Evolutionary conservation across 805 yeast genomes (phyloP), one percentile per base, ranked within the genome.

Genomic region (Barnettozyma botsteinii): DNA sequence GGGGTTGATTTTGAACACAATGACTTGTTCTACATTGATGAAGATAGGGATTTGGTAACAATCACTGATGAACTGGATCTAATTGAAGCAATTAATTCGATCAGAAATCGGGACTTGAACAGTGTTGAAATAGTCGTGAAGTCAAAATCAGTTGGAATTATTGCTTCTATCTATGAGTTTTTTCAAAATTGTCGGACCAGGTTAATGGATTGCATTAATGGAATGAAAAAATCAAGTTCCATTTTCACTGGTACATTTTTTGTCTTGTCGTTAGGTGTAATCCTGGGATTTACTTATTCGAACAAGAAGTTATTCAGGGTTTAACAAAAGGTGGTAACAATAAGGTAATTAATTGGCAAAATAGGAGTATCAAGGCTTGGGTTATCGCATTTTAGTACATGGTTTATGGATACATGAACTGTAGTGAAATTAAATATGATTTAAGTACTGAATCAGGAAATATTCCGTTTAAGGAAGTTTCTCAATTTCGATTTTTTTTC

Each of bases 21-120:
- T 40, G 64, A 63, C 17, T 38, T 68, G 10, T 58, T 65, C 24
- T 69, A 66, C 41, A 47, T 57, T 13, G 72, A 69, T 38, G 65
- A 63, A 24, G 72, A 65, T 21, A 58, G 56, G 3, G 70, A 68
- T 42, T 36, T 57, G 39, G 52, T 66, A 5, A 36, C 56, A 2
- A 51, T 69, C 10, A 57, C 52, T 8, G 60, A 56, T 35, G 64
- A 59, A 31, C 60, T 55, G 18, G 71, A 67, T 44, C 46, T 69
- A 37, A 47, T 48, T 24, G 50, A 50, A 22, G 57, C 60, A 4
- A 56, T 59, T 18, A 46, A 47, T 21, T 10, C 37, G 1, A 40
- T 50, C 19, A 41, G 36, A 7, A 33, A 23, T 2, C 33, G 29
- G 8, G 39, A 34, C 8, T 15, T 22, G 7, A 33, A 35, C 2